Evolutionary conservation across 2,329 filamentous ascomycete genomes (phyloP), one percentile per base, ranked within the genome.

Genomic region (Ophiostoma pallidulum): DNA sequence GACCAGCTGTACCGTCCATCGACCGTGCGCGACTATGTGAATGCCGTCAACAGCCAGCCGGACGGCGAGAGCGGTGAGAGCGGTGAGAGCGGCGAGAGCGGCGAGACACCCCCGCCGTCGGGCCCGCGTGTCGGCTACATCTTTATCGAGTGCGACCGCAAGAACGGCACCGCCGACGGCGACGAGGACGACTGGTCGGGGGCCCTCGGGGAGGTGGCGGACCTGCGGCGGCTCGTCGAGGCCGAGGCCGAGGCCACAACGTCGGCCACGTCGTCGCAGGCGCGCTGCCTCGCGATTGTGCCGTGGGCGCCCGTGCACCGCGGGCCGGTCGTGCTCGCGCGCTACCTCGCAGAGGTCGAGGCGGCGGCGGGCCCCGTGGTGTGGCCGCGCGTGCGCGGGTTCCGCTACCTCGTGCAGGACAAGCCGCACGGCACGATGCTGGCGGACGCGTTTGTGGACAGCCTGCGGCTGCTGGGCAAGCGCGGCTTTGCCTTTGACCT

Each of bases 271-370:
- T 78, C 5, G 51, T 66, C 33, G 62, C 63, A 3, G 74, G 81
- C 45, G 70, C 70, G 13, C 60, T 80, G 86, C 56, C 68, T 82
- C 3, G 90, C 76, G 0, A 77, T 89, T 53, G 74, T 96, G 4
- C 80, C 87, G 1, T 96, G 87, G 86, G 89, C 88, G n/a, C 90
- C 90, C 0, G 61, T 96, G 41, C 77, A 84, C 9, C 77, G 79
- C 36, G 80, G 85, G 0, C 60, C 73, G 0, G 68, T 63, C 6
- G 73, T 71, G 0, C 65, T 96, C 60, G 67, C 75, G 52, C 64
- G 66, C 53, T 96, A 94, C 62, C 68, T 94, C 6, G 64, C 64
- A 0, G 59, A 71, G 14, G 85, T 80, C 3, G 68, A 79, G 60
- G 67, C 77, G 52, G 69, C 68, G 46, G 81, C 82, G 0, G 85